These are phyloP conservation scores for Elasticomyces elasticus DNA, from an alignment of 495 filamentous ascomycete genomes.

Conservation along the genomic window DNA sequence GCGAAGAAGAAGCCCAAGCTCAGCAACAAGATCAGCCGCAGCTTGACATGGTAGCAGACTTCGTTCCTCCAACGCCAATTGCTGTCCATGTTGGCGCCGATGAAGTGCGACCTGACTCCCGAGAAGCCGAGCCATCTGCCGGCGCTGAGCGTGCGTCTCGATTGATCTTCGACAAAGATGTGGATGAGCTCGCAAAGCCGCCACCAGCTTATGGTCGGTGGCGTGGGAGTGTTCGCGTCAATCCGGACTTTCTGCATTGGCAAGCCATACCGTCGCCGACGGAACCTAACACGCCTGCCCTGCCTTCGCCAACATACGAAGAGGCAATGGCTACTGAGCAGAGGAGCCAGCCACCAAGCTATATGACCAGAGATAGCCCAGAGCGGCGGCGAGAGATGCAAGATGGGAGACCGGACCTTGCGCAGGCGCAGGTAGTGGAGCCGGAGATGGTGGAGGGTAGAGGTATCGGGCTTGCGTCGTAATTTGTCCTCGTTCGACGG, in stretches of 20 bases:
- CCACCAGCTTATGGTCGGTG: conserved; percentile 85
- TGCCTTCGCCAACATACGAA: conserved; percentile 22
- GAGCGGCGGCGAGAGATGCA: conserved; percentile 10
- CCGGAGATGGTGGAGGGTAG: conserved; percentile 20
- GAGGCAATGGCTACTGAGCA: conserved; percentile 11
- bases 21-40: conserved; percentile 17
- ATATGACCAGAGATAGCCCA: conserved; percentile 19
- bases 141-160: background rate
- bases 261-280: conserved; percentile 29
- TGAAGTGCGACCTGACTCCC: conserved; percentile 20
- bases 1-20: conserved; percentile 8
- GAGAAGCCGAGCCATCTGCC: conserved; percentile 14
- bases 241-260: conserved; percentile 76
- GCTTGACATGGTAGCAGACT: conserved; percentile 25
- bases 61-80: conserved; percentile 30
- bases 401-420: background rate
- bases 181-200: conserved; percentile 29
- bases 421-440: conserved; percentile 10
- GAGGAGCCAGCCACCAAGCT: conserved; percentile 15
- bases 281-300: conserved; percentile 7
- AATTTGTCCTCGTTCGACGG: background rate
- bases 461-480: conserved; percentile 9
- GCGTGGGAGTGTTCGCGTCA: conserved; percentile 69
- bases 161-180: conserved; percentile 5
- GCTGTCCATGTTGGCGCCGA: conserved; percentile 26